A percentile compares a stretch with the other conserved stretches of the same genome.
Evolutionary conservation across 2,329 filamentous ascomycete species (phyloP).

Genomic region (Xylogone sp.): DNA sequence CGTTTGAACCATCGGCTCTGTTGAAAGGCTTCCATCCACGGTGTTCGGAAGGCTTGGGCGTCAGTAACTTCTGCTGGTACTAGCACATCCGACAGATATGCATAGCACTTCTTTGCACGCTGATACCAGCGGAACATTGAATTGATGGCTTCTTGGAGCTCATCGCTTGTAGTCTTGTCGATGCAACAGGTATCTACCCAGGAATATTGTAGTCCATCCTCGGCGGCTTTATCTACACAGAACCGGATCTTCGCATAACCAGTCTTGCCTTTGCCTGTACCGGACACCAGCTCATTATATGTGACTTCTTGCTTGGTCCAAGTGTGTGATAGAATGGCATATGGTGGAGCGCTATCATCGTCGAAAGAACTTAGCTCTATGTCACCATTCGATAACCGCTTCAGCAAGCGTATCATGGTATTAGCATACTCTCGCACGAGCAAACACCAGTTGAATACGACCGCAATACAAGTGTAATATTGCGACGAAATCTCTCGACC

Average conservation of each 20-base stretch:
- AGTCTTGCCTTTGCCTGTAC: constrained; percentile 2
- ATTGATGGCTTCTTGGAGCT: no score
- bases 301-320: constrained; percentile 5
- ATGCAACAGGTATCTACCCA: no score
- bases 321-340: constrained; percentile 7
- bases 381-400: background rate
- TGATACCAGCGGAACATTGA: no score
- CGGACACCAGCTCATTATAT: constrained; percentile 1
- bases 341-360: background rate
- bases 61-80: no score
- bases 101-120: no score
- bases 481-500: constrained; percentile 1
- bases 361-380: background rate
- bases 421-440: background rate
- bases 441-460: background rate
- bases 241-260: constrained; percentile 5
- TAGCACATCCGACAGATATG: no score
- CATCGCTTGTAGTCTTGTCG: no score
- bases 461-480: background rate
- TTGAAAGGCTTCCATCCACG: no score
- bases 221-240: no score
- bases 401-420: background rate
- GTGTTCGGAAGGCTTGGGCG: no score
- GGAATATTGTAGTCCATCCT: constrained; percentile 4
- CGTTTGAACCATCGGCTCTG: no score